Evolutionary conservation across 441 rosid species (phyloP), one percentile per base, ranked within the genome.

Genomic region (Gossypium davidsonii): DNA sequence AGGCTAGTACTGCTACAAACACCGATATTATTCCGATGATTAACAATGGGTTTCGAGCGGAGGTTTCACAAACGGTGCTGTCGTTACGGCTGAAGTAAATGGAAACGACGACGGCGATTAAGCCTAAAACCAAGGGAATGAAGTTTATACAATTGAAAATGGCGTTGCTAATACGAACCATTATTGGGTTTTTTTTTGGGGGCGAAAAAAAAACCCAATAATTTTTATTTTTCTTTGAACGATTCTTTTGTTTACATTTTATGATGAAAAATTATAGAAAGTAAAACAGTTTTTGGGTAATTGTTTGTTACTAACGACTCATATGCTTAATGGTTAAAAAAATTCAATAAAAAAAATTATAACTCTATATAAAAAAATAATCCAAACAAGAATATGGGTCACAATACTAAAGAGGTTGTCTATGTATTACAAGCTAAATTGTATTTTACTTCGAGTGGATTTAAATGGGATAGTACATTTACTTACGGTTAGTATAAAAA

Each of bases 141-240:
- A 34, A 21, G 68, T 78, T 78, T 17, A 78, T 28, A 15, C 52
- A 18, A 14, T 10, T 55, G 68, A 78, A 62, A 17, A 78, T 5
- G 12, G 61, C 10, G 73, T 37, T 78, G 76, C 83, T 74, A 1
- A 51, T 25, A 46, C 82, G 80, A 63, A 70, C 76, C 86, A 83
- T 83, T 42, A 6, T 52, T 1, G 28, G 37, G 60, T 37, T 28
- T 17, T 61, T 31, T 21, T 44, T 11, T 18, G 7, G 20, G 6
- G 59, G 20, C 1, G 25, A 55, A 55, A 11, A 55, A 3, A 46
- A 46, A 46, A 15, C 5, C 17, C 6, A 15, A 51, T 14, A 14
- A n/a, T n/a, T 51, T 4, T 51, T 51, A 15, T 51, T 51, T 58
- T 23, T 62, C 6, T 44, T 44, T 23, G 17, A 51, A 3, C 9